These are phyloP conservation scores for Neopestalotiopsis clavispora DNA, from an alignment of 2,329 filamentous ascomycete genomes.

Conservation along the genomic window DNA sequence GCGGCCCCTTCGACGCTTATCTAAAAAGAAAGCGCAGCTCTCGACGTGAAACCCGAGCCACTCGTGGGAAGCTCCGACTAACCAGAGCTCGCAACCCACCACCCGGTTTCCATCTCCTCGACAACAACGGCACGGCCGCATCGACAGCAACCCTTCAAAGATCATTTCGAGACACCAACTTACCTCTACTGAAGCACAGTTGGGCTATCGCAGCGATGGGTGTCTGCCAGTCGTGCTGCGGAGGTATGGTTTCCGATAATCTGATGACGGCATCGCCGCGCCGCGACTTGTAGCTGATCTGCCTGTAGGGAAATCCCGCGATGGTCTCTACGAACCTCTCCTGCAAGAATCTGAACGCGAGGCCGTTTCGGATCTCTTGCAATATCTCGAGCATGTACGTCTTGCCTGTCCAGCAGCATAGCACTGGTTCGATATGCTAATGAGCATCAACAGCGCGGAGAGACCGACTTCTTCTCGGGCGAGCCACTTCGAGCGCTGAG, in stretches of 20 bases:
- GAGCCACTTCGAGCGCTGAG: slow-evolving; percentile 92
- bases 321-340: slow-evolving; percentile 83
- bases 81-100: background rate
- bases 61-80: slow-evolving; percentile 9
- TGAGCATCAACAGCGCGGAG: slow-evolving; percentile 70
- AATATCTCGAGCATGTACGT: slow-evolving; percentile 94
- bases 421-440: slow-evolving; percentile 18
- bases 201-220: slow-evolving; percentile 33
- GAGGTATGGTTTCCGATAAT: slow-evolving; percentile 32
- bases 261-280: slow-evolving; percentile 5
- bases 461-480: slow-evolving; percentile 98
- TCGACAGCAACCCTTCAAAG: background rate
- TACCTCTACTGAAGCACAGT: background rate
- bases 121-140: background rate
- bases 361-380: slow-evolving; percentile 91
- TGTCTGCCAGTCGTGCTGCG: slow-evolving; percentile 41
- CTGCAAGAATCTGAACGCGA: slow-evolving; percentile 96
- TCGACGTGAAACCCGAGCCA: slow-evolving; percentile 4
- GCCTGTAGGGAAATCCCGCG: slow-evolving; percentile 70
- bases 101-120: background rate
- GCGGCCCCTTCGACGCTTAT: background rate
- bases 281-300: slow-evolving; percentile 8
- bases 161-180: background rate
- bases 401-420: slow-evolving; percentile 32
- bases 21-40: background rate